phyloP scores from a whole-genome alignment of 179 eudicot species.

The Actinidia polygama region DNA sequence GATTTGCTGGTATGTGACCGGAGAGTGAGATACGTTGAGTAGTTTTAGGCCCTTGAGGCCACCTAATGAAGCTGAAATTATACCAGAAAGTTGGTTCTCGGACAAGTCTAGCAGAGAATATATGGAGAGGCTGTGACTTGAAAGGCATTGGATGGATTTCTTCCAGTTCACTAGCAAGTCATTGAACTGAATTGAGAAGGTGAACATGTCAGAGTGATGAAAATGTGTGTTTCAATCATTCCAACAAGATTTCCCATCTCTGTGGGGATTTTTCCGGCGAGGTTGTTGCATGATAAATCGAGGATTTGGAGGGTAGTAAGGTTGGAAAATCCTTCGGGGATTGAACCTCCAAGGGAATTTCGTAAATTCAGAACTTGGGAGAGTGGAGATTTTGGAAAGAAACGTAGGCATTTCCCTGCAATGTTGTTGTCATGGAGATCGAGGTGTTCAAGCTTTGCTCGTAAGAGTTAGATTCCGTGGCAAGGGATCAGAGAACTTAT shows the following conservation, averaged over 20 bases:
- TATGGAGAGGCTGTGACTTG: conserved; percentile 41
- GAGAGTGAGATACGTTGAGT: conserved; percentile 45
- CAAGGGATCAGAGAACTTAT: conserved; percentile 53
- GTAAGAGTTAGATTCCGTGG: conserved; percentile 40
- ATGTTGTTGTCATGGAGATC: conserved; percentile 63
- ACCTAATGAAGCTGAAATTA: conserved; percentile 51
- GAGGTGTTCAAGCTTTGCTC: conserved; percentile 48
- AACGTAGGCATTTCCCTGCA: conserved; percentile 47
- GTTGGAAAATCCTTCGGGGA: conserved; percentile 42
- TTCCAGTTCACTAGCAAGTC: conserved; percentile 64
- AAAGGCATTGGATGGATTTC: conserved; percentile 46
- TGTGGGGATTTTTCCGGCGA: conserved; percentile 38
- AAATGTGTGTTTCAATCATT: conserved; percentile 42
- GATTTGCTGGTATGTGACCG: conserved; percentile 45
- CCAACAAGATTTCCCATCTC: conserved; percentile 43
- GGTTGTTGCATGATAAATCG: conserved; percentile 49
- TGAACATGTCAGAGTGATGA: conserved; percentile 39
- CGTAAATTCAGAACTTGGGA: conserved; percentile 52
- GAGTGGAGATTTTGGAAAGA: conserved; percentile 36
- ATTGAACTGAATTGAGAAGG: conserved; percentile 41
- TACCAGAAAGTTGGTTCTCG: conserved; percentile 41
- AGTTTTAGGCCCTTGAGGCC: conserved; percentile 50
- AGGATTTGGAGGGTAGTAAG: conserved; percentile 52
- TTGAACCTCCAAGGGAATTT: conserved; percentile 48
- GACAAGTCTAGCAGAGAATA: conserved; percentile 63